These are phyloP conservation scores for Cryomyces minteri DNA, from an alignment of 495 filamentous ascomycete species.

Conservation along the genomic window DNA sequence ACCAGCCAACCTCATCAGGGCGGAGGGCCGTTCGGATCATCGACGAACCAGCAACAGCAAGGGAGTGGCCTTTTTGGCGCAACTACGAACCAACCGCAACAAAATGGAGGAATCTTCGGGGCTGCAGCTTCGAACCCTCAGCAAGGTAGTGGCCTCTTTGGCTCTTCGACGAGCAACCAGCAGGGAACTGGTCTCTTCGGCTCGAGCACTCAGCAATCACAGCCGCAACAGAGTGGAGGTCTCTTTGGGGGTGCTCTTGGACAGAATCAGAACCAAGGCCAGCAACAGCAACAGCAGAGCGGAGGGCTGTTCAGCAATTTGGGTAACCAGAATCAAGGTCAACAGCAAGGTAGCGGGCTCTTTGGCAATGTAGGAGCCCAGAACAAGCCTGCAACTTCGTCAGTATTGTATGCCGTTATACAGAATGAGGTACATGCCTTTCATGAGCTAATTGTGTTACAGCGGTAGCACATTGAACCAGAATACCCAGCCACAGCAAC, in stretches of 20 bases:
- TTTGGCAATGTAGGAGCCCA: slow-evolving; percentile 15
- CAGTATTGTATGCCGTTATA: slow-evolving; percentile 8
- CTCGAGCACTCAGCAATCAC: slow-evolving; percentile 15
- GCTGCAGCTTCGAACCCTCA: slow-evolving; percentile 8
- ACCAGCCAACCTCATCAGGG: slow-evolving; percentile 11
- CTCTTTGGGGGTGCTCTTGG: slow-evolving; percentile 19
- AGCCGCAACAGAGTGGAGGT: slow-evolving; percentile 19
- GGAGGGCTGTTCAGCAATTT: slow-evolving; percentile 21
- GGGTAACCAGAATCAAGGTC: slow-evolving; percentile 5
- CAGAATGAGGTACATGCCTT: too few relatives aligned
- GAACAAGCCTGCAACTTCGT: slow-evolving; percentile 3
- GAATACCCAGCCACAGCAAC: not conserved
- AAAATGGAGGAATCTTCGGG: slow-evolving; percentile 21
- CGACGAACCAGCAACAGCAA: slow-evolving; percentile 11
- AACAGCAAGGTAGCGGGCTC: slow-evolving; percentile 12
- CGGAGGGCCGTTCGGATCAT: slow-evolving; percentile 23
- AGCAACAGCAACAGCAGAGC: slow-evolving; percentile 6
- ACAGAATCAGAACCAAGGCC: slow-evolving; percentile 16
- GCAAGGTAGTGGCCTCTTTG: slow-evolving; percentile 17
- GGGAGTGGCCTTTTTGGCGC: slow-evolving; percentile 24
- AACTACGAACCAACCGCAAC: slow-evolving; percentile 11
- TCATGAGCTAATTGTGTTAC: too few relatives aligned
- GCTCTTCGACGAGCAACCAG: slow-evolving; percentile 8
- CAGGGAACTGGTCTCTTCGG: slow-evolving; percentile 29
- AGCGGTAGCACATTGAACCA: slow-evolving; percentile 2